Conservation (phyloP, 371 early-diverging fungal species). For the Chytridium lagenaria region DNA sequence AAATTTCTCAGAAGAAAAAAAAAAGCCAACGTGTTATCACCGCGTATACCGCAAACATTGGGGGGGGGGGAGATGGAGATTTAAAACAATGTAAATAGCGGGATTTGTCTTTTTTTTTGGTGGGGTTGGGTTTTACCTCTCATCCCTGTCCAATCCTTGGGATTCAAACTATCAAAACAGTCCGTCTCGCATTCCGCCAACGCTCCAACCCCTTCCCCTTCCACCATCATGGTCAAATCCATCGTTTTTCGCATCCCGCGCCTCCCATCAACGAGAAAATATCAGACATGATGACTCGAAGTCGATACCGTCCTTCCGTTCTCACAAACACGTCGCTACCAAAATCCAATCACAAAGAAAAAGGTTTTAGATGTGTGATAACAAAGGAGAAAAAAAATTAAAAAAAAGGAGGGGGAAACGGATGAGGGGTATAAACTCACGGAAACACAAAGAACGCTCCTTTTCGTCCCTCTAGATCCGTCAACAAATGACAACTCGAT, state of each 20-base stretch:
- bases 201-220: neutral
- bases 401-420: too few relatives aligned
- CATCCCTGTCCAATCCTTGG: conserved; percentile 24
- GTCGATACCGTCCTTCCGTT: conserved; percentile 33
- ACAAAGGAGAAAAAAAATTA: too few relatives aligned
- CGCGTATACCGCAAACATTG: too few relatives aligned
- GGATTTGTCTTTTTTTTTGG: too few relatives aligned
- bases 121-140: conserved; percentile 24
- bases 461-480: conserved; percentile 28
- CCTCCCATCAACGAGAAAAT: conserved; percentile 1
- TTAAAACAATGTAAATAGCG: too few relatives aligned
- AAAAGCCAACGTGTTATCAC: too few relatives aligned
- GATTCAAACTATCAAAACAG: neutral
- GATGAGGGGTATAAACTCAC: too few relatives aligned
- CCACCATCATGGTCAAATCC: neutral
- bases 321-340: conserved; percentile 34
- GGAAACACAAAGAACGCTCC: conserved; percentile 44
- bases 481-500: conserved; percentile 27
- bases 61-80: too few relatives aligned
- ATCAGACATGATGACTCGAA: conserved; percentile 21
- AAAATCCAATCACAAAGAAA: too few relatives aligned
- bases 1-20: too few relatives aligned
- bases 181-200: conserved; percentile 20
- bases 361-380: too few relatives aligned
- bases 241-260: conserved; percentile 6